A percentile compares a stretch with the other conserved stretches of the same genome.
Conservation (phyloP, 2,329 filamentous ascomycete genomes). For the Pleochaeta shiraiana region DNA sequence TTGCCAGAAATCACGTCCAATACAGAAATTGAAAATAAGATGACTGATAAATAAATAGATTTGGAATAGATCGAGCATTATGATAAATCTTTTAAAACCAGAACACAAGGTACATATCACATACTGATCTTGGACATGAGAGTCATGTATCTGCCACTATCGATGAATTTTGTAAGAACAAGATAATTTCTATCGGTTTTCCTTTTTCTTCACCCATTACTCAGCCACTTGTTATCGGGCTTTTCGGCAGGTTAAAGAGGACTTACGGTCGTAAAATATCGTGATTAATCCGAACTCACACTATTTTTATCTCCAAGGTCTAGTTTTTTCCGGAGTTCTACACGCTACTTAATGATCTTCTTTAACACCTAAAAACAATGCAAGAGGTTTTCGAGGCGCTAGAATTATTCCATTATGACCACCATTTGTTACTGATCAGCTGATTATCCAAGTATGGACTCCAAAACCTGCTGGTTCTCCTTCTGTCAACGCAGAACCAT, state of each 20-base stretch:
- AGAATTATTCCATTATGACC: constrained; percentile 18
- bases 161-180: not conserved
- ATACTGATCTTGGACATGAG: not conserved
- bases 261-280: constrained; percentile 17
- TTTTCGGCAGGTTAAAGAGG: constrained; percentile 20
- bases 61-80: too few relatives aligned
- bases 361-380: constrained; percentile 16
- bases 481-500: too few relatives aligned
- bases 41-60: too few relatives aligned
- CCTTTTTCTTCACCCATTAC: not conserved
- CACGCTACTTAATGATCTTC: constrained; percentile 12
- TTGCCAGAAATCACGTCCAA: too few relatives aligned
- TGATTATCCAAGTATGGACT: too few relatives aligned
- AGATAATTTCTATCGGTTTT: not conserved
- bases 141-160: not conserved
- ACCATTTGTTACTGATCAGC: too few relatives aligned
- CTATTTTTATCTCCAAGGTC: too few relatives aligned
- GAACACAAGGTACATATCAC: constrained; percentile 5
- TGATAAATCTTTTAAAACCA: constrained; percentile 15
- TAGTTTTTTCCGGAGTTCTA: constrained; percentile 16
- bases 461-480: too few relatives aligned
- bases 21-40: too few relatives aligned
- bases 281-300: constrained; percentile 13
- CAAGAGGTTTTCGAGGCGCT: constrained; percentile 17
- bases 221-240: constrained; percentile 7